These are phyloP conservation scores for Epichloe gansuensis DNA, from an alignment of 2,329 filamentous ascomycete genomes.

Conservation along the genomic window DNA sequence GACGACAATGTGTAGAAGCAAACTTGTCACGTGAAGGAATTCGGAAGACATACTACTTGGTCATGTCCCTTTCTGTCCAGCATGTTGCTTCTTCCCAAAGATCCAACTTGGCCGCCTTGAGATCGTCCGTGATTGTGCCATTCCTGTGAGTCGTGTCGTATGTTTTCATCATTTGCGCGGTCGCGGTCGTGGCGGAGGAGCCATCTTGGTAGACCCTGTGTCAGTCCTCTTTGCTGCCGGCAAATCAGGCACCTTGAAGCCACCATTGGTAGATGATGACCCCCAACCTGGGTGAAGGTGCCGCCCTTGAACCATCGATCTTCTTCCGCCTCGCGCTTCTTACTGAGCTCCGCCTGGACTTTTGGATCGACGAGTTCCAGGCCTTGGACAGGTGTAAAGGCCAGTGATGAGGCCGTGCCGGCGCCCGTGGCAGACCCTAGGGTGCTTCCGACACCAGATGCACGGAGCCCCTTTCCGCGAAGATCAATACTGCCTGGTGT, in stretches of 20 bases:
- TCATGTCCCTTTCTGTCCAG: too few species aligned
- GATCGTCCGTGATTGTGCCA: background rate
- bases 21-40: too few species aligned
- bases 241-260: conserved; percentile 73
- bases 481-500: conserved; percentile 51
- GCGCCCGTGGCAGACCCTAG: conserved; percentile 54
- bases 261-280: conserved; percentile 38
- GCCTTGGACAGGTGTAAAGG: conserved; percentile 90
- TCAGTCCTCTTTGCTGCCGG: conserved; percentile 60
- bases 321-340: conserved; percentile 88
- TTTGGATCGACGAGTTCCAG: conserved; percentile 93
- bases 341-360: conserved; percentile 71
- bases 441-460: conserved; percentile 68
- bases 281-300: conserved; percentile 81
- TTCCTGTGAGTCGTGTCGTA: background rate
- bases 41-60: too few species aligned
- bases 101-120: too few species aligned
- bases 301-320: conserved; percentile 95
- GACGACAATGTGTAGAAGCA: too few species aligned
- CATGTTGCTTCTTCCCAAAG: too few species aligned
- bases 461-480: conserved; percentile 65
- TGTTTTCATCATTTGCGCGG: background rate
- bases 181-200: conserved; percentile 20
- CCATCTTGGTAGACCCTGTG: conserved; percentile 24
- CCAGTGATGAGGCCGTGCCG: conserved; percentile 74